Evolutionary conservation across 768 basidiomycete genomes (phyloP).

Genomic region (Leccinum incarnatum): DNA sequence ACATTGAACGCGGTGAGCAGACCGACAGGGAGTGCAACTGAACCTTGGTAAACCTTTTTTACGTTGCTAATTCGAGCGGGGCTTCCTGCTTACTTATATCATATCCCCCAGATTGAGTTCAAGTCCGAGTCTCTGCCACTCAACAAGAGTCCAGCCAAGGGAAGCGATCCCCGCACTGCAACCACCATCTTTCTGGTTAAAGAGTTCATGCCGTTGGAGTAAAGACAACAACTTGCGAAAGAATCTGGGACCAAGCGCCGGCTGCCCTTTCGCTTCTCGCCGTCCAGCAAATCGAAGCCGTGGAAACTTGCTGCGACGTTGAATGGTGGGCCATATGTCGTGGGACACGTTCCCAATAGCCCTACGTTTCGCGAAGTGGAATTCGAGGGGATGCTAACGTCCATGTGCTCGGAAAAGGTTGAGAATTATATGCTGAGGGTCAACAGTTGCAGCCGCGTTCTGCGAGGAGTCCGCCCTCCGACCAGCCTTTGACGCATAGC

Average conservation of each 20-base stretch:
- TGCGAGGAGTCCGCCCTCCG: too few species aligned
- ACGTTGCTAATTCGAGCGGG: neutral
- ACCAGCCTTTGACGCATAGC: too few species aligned
- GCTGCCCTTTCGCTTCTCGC: constrained; percentile 66
- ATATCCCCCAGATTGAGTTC: constrained; percentile 75
- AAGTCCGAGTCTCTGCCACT: constrained; percentile 73
- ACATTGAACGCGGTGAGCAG: constrained; percentile 68
- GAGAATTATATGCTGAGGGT: too few species aligned
- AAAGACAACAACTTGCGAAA: constrained; percentile 68
- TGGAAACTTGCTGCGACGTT: constrained; percentile 82
- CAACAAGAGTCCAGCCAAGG: constrained; percentile 15
- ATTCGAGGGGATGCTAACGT: constrained; percentile 72
- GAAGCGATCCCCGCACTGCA: constrained; percentile 67
- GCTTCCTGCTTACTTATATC: constrained; percentile 6
- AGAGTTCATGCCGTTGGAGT: constrained; percentile 90
- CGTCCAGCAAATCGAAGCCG: constrained; percentile 44
- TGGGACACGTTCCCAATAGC: constrained; percentile 55
- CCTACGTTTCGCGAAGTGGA: constrained; percentile 64
- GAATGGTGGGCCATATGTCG: constrained; percentile 75
- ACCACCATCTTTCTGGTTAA: constrained; percentile 81
- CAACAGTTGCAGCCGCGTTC: too few species aligned
- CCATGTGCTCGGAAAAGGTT: too few species aligned
- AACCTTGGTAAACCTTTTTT: constrained; percentile 68
- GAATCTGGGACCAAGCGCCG: constrained; percentile 54
- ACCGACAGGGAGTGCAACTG: constrained; percentile 85